phyloP scores from a whole-genome alignment of 2,329 filamentous ascomycete genomes.

The Decorospora gaudefroyi region DNA sequence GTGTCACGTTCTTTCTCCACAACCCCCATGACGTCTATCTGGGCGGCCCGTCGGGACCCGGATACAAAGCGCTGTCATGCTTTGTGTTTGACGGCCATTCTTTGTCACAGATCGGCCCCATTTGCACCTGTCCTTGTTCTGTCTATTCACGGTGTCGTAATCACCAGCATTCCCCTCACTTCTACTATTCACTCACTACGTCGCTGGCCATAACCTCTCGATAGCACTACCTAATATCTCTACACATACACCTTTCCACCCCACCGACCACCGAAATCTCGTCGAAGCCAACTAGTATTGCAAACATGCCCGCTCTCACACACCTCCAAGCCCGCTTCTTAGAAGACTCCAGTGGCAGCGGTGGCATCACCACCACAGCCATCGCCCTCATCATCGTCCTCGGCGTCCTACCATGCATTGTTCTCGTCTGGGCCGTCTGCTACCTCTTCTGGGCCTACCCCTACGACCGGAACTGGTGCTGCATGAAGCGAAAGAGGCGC shows the following conservation, averaged over 20 bases:
- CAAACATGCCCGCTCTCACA: slow-evolving; percentile 23
- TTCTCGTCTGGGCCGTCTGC: slow-evolving; percentile 29
- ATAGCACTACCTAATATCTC: slow-evolving; percentile 5
- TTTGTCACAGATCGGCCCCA: slow-evolving; percentile 6
- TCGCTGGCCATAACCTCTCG: neutral
- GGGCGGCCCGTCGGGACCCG: slow-evolving; percentile 16
- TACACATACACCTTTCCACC: neutral
- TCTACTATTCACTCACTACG: neutral
- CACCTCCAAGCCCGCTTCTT: slow-evolving; percentile 25
- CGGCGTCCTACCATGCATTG: slow-evolving; percentile 32
- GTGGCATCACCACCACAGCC: slow-evolving; percentile 22
- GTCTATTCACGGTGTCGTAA: slow-evolving; percentile 4
- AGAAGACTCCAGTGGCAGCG: slow-evolving; percentile 6
- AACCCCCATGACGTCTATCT: slow-evolving; percentile 24
- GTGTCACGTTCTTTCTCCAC: slow-evolving; percentile 20
- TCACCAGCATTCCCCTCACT: slow-evolving; percentile 5
- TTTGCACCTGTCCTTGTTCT: slow-evolving; percentile 1
- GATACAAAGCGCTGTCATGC: slow-evolving; percentile 30
- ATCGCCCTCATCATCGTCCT: slow-evolving; percentile 34
- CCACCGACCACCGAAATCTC: neutral
- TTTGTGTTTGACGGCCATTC: slow-evolving; percentile 18
- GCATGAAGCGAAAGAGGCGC: slow-evolving; percentile 28
- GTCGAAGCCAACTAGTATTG: neutral
- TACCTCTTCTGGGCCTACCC: slow-evolving; percentile 38
- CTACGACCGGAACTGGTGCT: slow-evolving; percentile 31